phyloP scores from a whole-genome alignment of 139 green algal genomes.

The Pleodorina starrii region DNA sequence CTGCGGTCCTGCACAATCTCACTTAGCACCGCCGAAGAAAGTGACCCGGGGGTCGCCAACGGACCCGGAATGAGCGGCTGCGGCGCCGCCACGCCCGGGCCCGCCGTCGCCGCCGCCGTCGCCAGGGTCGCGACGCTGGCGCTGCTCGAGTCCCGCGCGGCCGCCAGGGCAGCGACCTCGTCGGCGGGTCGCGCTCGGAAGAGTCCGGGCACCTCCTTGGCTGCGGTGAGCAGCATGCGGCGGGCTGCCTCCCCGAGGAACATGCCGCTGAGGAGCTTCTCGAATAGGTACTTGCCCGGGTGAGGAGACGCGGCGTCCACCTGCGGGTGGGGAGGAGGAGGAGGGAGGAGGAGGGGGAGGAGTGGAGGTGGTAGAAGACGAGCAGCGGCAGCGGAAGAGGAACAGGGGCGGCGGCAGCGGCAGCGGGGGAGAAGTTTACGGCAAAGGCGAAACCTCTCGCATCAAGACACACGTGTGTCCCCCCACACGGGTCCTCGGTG shows the following conservation, averaged over 20 bases:
- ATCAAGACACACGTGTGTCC: too few species aligned
- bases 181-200: slow-evolving; percentile 3
- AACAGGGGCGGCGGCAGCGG: too few species aligned
- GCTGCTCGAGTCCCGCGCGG: not conserved
- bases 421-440: not conserved
- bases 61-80: too few species aligned
- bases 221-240: slow-evolving; percentile 73
- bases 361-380: not conserved
- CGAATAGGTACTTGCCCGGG: slow-evolving; percentile 81
- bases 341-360: not conserved
- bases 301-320: slow-evolving; percentile 25
- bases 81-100: too few species aligned
- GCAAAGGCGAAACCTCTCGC: not conserved
- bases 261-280: slow-evolving; percentile 94
- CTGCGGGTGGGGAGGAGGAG: not conserved
- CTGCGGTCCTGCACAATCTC: slow-evolving; percentile 68
- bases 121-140: too few species aligned
- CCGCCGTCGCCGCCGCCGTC: too few species aligned
- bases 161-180: not conserved
- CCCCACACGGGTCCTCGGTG: not conserved
- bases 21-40: slow-evolving; percentile 65
- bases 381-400: too few species aligned
- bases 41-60: slow-evolving; percentile 23
- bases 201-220: slow-evolving; percentile 49
- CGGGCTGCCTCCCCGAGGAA: slow-evolving; percentile 91